Percentiles rank a stretch among this genome's conserved stretches.
phyloP scores from a whole-genome alignment of 2,329 filamentous ascomycete genomes.

The Myriangium duriaei region DNA sequence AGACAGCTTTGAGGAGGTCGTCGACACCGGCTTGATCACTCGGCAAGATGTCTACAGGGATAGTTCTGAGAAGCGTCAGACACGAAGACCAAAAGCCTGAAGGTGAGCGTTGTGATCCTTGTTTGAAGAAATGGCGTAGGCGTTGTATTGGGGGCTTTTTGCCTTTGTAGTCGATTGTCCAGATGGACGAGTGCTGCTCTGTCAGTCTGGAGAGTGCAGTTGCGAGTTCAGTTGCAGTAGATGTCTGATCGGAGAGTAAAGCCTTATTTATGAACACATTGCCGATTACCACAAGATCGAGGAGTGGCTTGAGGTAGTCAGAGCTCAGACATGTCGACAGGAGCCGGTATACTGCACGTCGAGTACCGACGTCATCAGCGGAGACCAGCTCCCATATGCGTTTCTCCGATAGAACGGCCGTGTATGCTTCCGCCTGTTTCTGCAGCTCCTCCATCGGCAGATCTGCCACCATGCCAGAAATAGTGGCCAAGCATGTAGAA shows the following conservation, averaged over 20 bases:
- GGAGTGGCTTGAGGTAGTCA: slow-evolving; percentile 23
- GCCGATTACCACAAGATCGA: slow-evolving; percentile 43
- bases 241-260: slow-evolving; percentile 57
- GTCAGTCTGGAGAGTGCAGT: slow-evolving; percentile 57
- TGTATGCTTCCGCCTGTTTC: slow-evolving; percentile 50
- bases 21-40: slow-evolving; percentile 40
- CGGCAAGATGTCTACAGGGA: slow-evolving; percentile 47
- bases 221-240: slow-evolving; percentile 61
- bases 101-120: slow-evolving; percentile 69
- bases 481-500: slow-evolving; percentile 44
- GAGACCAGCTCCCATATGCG: slow-evolving; percentile 48
- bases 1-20: slow-evolving; percentile 53
- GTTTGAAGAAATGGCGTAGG: slow-evolving; percentile 61
- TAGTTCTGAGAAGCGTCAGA: slow-evolving; percentile 43
- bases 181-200: slow-evolving; percentile 51
- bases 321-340: slow-evolving; percentile 39
- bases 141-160: slow-evolving; percentile 45
- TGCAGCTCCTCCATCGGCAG: slow-evolving; percentile 40
- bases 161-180: slow-evolving; percentile 53
- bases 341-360: slow-evolving; percentile 45
- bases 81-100: slow-evolving; percentile 62
- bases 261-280: slow-evolving; percentile 62
- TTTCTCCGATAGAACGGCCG: slow-evolving; percentile 51
- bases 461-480: slow-evolving; percentile 40
- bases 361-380: slow-evolving; percentile 43